Percentiles rank a stretch among this genome's conserved stretches.
Conservation (phyloP, 2,329 filamentous ascomycete genomes). For the Exophiala viscosa region DNA sequence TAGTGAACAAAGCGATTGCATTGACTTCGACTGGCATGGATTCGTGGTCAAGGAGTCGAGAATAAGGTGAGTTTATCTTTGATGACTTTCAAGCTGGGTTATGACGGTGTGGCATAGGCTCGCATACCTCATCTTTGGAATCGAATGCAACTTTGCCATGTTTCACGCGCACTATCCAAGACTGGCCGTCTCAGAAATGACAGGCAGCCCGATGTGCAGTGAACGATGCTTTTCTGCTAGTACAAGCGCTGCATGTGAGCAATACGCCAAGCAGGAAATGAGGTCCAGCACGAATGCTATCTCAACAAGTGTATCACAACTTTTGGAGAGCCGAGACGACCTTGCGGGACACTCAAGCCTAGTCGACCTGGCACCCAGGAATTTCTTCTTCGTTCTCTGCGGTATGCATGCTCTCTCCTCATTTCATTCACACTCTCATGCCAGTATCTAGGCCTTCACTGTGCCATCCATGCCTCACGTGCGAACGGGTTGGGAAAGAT, state of each 20-base stretch:
- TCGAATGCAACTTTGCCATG: conserved; percentile 6
- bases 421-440: not conserved
- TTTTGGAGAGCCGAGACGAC: not conserved
- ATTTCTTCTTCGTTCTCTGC: conserved; percentile 5
- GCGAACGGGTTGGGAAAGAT: not conserved
- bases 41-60: conserved; percentile 3
- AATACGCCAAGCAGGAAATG: conserved; percentile 4
- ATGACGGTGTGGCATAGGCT: not conserved
- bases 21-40: conserved; percentile 3
- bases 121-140: conserved; percentile 4
- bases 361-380: not conserved
- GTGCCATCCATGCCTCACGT: conserved; percentile 1
- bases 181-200: conserved; percentile 3
- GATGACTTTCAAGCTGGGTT: not conserved
- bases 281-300: not conserved
- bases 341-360: not conserved
- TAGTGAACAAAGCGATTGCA: not conserved
- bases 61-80: not conserved
- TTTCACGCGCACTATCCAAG: conserved; percentile 1
- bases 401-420: not conserved
- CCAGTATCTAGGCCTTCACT: not conserved
- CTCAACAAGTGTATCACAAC: not conserved
- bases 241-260: conserved; percentile 1
- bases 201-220: conserved; percentile 2
- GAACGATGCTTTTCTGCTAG: conserved; percentile 2